A percentile compares a stretch with the other conserved stretches of the same genome.
Evolutionary conservation across 2,329 filamentous ascomycete species (phyloP).

Genomic region (Zelopaecilomyces penicillatus): DNA sequence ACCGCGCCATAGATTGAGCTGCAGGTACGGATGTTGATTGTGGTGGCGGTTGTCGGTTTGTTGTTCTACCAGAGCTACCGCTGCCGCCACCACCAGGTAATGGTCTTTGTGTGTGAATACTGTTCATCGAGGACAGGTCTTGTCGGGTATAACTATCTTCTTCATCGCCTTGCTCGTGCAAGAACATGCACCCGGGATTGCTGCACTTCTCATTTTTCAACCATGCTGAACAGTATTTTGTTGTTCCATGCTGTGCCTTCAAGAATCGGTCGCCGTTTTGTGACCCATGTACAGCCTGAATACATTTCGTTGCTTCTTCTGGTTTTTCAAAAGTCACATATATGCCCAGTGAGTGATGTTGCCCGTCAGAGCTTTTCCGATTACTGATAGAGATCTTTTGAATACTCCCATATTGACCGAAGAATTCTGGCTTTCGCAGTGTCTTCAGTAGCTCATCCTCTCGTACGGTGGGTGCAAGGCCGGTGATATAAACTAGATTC

Average conservation of each 20-base stretch:
- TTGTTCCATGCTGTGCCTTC: constrained; percentile 75
- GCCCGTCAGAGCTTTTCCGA: constrained; percentile 65
- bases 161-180: constrained; percentile 97
- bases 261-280: constrained; percentile 81
- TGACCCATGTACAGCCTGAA: constrained; percentile 84
- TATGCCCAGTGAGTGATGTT: constrained; percentile 85
- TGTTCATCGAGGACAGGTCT: constrained; percentile 91
- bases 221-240: constrained; percentile 97
- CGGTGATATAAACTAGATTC: constrained; percentile 96
- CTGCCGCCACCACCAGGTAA: constrained; percentile 42
- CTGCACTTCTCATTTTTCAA: constrained; percentile 89
- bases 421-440: constrained; percentile 83
- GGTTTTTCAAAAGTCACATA: constrained; percentile 97
- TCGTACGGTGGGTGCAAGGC: constrained; percentile 80
- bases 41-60: constrained; percentile 41
- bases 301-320: constrained; percentile 82
- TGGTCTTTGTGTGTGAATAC: constrained; percentile 69
- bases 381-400: constrained; percentile 99
- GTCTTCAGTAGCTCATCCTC: constrained; percentile 91
- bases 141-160: constrained; percentile 94
- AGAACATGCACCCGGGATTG: constrained; percentile 94
- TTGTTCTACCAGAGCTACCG: constrained; percentile 43
- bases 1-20: constrained; percentile 61
- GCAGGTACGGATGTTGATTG: constrained; percentile 31
- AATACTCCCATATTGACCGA: constrained; percentile 96